Evolutionary conservation across 257 asterid genomes (phyloP).

Genomic region (Perilla frutescens): DNA sequence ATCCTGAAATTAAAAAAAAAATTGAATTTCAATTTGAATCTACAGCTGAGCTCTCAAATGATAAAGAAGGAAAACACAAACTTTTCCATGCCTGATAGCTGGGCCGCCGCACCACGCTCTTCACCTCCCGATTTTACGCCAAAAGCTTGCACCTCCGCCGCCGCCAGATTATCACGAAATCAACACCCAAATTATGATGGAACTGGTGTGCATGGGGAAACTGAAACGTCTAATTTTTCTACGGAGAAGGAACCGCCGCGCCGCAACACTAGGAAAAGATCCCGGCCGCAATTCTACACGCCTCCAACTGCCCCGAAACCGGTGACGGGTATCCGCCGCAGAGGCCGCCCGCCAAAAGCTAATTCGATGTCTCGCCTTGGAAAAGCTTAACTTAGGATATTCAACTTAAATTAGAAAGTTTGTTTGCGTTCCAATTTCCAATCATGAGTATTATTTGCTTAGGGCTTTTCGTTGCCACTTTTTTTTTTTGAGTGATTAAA

Average conservation of each 20-base stretch:
- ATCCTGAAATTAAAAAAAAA: no score
- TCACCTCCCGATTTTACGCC: conserved; percentile 24
- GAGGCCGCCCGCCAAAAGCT: conserved; percentile 37
- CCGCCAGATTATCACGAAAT: background rate
- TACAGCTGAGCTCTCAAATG: background rate
- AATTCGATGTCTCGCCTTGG: background rate
- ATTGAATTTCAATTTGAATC: no score
- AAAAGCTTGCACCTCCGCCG: background rate
- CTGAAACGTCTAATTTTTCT: background rate
- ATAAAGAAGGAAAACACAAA: background rate
- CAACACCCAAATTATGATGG: background rate
- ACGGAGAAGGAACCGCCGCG: background rate
- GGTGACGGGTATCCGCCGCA: conserved; percentile 3
- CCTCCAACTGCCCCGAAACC: conserved; percentile 6
- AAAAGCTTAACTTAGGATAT: background rate
- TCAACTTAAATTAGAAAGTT: no score
- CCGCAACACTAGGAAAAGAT: conserved; percentile 20
- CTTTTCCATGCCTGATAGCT: background rate
- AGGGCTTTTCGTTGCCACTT: no score
- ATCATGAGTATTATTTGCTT: no score
- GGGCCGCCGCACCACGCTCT: background rate
- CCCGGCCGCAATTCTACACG: conserved; percentile 21
- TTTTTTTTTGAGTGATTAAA: background rate
- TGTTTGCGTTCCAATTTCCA: no score
- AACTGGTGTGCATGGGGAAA: background rate